A percentile compares a stretch with the other conserved stretches of the same genome.
These are phyloP conservation scores for Diddensiella santjacobensis DNA, from an alignment of 805 yeast genomes.

Conservation along the genomic window DNA sequence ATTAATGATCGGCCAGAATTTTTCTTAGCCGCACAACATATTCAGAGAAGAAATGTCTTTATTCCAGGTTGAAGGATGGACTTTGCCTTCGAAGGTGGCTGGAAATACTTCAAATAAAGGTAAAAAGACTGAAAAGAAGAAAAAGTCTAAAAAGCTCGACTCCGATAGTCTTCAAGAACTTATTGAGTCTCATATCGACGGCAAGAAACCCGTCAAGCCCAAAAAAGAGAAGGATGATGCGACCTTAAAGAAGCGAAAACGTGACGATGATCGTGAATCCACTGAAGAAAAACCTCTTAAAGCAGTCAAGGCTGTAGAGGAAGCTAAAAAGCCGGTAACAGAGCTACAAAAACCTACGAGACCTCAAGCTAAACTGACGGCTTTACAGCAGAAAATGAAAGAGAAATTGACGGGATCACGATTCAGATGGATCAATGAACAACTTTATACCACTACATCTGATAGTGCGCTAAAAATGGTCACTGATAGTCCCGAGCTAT, in stretches of 20 bases:
- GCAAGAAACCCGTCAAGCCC: conserved; percentile 13
- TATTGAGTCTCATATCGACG: conserved; percentile 17
- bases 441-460: conserved; percentile 83
- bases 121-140: conserved; percentile 25
- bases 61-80: conserved; percentile 83
- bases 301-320: neutral
- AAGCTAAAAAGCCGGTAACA: neutral
- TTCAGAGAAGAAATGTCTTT: conserved; percentile 37
- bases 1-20: no score
- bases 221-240: conserved; percentile 17
- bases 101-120: conserved; percentile 22
- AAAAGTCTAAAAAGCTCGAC: conserved; percentile 27
- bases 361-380: conserved; percentile 23
- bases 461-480: conserved; percentile 70
- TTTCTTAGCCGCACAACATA: neutral
- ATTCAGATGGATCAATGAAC: conserved; percentile 97
- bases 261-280: neutral
- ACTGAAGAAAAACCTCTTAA: conserved; percentile 3
- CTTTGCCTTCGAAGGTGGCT: conserved; percentile 51
- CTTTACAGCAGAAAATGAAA: conserved; percentile 84
- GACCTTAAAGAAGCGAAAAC: neutral
- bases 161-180: conserved; percentile 23
- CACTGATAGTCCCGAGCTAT: conserved; percentile 76
- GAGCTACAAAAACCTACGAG: neutral
- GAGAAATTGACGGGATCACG: conserved; percentile 91